Conservation (phyloP, 805 yeast species). For the Lachancea meyersii region DNA sequence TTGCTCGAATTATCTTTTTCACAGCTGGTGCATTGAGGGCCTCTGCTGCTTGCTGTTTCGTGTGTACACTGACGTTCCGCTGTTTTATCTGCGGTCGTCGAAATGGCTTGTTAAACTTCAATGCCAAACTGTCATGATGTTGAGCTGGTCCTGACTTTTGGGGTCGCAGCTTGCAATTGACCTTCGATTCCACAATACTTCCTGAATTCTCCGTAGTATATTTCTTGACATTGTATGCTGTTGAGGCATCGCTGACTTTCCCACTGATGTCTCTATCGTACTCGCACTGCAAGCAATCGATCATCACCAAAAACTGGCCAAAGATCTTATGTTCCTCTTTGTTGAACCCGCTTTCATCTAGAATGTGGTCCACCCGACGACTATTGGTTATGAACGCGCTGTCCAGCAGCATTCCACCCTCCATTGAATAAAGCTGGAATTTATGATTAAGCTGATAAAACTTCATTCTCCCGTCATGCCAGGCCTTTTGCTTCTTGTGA, state of each 20-base stretch:
- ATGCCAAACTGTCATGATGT: conserved; percentile 15
- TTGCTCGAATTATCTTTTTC: too few relatives aligned
- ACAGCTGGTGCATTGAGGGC: not conserved
- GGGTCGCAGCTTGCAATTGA: not conserved
- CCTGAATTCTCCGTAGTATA: too few relatives aligned
- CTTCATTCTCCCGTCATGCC: conserved; percentile 33
- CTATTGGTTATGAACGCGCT: conserved; percentile 24
- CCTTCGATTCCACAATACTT: not conserved
- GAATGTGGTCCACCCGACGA: conserved; percentile 16
- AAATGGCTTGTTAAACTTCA: conserved; percentile 28
- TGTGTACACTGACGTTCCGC: too few relatives aligned
- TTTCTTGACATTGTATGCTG: conserved; percentile 10
- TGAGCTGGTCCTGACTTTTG: not conserved
- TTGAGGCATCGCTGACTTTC: not conserved
- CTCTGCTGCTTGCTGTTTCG: not conserved
- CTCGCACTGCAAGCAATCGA: conserved; percentile 14
- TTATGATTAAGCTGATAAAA: conserved; percentile 19
- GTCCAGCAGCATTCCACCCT: conserved; percentile 20
- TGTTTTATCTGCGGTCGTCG: conserved; percentile 18
- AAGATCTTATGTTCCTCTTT: conserved; percentile 26
- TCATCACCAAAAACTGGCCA: conserved; percentile 22
- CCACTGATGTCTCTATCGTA: conserved; percentile 7
- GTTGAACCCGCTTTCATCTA: conserved; percentile 22
- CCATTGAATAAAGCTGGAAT: conserved; percentile 21
- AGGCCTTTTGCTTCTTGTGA: conserved; percentile 29